Percentiles rank a stretch among this genome's conserved stretches.
Conservation (phyloP, 1,284 basidiomycete species). For the Amylostereum areolatum region DNA sequence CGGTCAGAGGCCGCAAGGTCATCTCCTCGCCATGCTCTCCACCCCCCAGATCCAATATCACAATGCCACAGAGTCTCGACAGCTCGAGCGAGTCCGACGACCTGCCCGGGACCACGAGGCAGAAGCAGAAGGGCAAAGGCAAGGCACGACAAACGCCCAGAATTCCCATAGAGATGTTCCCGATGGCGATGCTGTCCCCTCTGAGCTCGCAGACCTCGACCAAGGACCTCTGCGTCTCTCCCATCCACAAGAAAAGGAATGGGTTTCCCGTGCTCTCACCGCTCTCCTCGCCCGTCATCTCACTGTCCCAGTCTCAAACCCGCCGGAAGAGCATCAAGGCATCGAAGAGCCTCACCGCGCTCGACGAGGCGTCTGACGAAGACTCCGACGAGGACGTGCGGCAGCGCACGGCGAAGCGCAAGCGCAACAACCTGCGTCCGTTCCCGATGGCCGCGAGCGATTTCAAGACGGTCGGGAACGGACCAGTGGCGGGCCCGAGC, state of each 20-base stretch:
- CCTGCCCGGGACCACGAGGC: too few relatives aligned
- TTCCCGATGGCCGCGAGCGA: slow-evolving; percentile 10
- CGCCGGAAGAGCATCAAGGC: neutral
- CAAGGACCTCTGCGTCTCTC: neutral
- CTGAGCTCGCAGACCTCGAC: neutral
- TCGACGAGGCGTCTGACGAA: too few relatives aligned
- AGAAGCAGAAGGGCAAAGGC: neutral
- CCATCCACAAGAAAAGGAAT: neutral
- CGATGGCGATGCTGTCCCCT: neutral
- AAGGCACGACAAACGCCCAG: neutral
- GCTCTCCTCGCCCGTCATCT: neutral
- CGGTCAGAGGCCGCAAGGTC: too few relatives aligned
- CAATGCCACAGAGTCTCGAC: neutral
- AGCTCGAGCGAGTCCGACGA: too few relatives aligned
- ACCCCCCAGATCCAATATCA: neutral
- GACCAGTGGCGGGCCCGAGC: neutral
- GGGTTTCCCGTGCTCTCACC: neutral
- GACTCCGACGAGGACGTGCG: too few relatives aligned
- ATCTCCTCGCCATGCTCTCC: neutral
- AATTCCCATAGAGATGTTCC: neutral
- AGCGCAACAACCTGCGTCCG: slow-evolving; percentile 2
- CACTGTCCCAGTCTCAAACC: neutral
- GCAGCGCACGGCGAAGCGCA: too few relatives aligned
- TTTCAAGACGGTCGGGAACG: neutral
- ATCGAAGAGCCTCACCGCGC: too few relatives aligned